A percentile compares a stretch with the other conserved stretches of the same genome.
Conservation (phyloP, 352 stramenopile genomes). For the Phytophthora palmivora region DNA sequence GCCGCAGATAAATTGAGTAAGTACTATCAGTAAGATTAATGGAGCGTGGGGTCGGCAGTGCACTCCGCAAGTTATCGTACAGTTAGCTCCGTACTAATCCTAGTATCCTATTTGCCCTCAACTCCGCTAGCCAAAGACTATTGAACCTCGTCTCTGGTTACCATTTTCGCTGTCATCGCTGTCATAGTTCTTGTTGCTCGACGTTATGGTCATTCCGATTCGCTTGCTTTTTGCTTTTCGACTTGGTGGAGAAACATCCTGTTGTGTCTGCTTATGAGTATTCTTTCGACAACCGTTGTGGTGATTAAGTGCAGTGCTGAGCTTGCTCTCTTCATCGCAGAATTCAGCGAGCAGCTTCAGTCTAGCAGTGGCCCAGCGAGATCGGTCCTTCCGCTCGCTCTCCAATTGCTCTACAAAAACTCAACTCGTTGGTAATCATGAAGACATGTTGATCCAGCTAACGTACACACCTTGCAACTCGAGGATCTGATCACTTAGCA, state of each 20-base stretch:
- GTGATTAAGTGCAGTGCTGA: constrained; percentile 44
- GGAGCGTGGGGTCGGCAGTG: constrained; percentile 15
- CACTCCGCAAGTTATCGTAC: constrained; percentile 23
- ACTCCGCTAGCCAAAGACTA: constrained; percentile 49
- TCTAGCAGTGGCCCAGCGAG: constrained; percentile 68
- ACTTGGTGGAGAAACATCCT: neutral
- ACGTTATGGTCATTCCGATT: neutral
- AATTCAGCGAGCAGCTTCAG: constrained; percentile 82
- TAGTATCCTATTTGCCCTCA: constrained; percentile 6
- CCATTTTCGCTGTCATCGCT: constrained; percentile 21
- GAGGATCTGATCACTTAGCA: constrained; percentile 59
- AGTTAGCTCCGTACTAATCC: constrained; percentile 16
- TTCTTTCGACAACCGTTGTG: constrained; percentile 5
- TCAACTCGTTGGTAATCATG: neutral
- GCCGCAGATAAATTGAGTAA: constrained; percentile 7
- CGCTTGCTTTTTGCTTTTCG: constrained; percentile 7
- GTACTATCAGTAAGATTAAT: constrained; percentile 24
- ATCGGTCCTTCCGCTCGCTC: constrained; percentile 65
- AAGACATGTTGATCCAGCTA: neutral
- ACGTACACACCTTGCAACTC: constrained; percentile 53
- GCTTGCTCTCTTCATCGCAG: constrained; percentile 83
- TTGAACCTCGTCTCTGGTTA: constrained; percentile 31
- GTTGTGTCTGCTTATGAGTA: constrained; percentile 8
- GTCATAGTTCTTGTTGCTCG: constrained; percentile 12
- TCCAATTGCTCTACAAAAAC: constrained; percentile 64